phyloP scores from a whole-genome alignment of 192 early-diverging fungal genomes.

The Rhizoclosmatium sp. region DNA sequence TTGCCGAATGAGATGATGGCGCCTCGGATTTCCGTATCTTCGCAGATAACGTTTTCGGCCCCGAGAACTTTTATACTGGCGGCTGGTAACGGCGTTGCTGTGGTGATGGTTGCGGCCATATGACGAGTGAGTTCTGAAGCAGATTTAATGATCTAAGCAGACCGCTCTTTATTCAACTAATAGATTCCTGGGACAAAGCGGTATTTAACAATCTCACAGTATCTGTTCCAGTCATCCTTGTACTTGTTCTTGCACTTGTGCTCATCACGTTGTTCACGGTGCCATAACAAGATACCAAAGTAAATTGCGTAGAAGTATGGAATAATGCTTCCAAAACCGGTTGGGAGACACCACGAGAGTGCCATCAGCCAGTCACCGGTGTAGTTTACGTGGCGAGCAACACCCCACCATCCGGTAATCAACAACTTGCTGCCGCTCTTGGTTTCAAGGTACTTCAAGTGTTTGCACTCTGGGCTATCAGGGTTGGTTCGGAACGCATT shows the following conservation, averaged over 20 bases:
- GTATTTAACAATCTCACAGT: conserved; percentile 81
- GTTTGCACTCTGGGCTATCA: conserved; percentile 45
- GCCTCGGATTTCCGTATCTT: conserved; percentile 49
- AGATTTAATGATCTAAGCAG: too few relatives aligned
- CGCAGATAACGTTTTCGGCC: conserved; percentile 41
- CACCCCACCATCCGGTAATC: conserved; percentile 93
- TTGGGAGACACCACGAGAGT: conserved; percentile 88
- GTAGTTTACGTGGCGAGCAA: conserved; percentile 95
- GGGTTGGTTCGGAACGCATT: conserved; percentile 80
- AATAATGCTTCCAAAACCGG: conserved; percentile 79
- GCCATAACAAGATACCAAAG: conserved; percentile 89
- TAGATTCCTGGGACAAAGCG: conserved; percentile 78
- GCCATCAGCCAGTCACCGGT: conserved; percentile 94
- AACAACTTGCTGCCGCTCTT: conserved; percentile 81
- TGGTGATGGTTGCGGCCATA: neutral
- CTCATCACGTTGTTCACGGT: conserved; percentile 90
- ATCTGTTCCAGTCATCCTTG: conserved; percentile 90
- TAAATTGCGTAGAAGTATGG: conserved; percentile 95
- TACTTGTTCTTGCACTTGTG: conserved; percentile 92
- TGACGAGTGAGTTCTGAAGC: neutral
- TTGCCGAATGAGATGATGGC: conserved; percentile 36
- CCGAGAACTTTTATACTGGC: conserved; percentile 14
- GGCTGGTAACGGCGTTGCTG: neutral
- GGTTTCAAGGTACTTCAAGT: conserved; percentile 88
- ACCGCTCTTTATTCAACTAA: conserved; percentile 2